Evolutionary conservation across 2,329 filamentous ascomycete genomes (phyloP), one percentile per base, ranked within the genome.

Genomic region (Leptosphaerulina australis): DNA sequence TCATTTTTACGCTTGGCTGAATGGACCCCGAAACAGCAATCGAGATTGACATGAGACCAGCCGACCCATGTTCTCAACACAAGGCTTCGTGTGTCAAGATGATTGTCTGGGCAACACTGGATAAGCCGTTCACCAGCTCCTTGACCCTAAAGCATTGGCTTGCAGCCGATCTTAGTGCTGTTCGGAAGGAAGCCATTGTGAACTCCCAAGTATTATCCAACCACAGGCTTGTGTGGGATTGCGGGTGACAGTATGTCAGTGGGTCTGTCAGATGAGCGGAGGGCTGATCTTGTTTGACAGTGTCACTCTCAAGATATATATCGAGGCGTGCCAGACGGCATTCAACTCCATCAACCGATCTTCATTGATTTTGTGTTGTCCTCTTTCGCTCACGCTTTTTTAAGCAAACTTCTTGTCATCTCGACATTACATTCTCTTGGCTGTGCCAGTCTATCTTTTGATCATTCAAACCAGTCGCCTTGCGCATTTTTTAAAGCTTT

Each of bases 391-490:
- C 18, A 44, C 37, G 44, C 38, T 47, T 47, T n/a, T 53, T 43
- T 33, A 47, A 53, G 49, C 49, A 43, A 34, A n/a, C 22, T 47
- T 39, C 30, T 22, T 50, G 48, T 59, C 46, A 25, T 30, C 31
- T 44, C 50, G 44, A 47, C 50, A 39, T 21, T 56, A 50, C 53
- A 28, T 56, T 56, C 53, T 50, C 45, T 56, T 56, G 53, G 53
- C 53, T 56, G 49, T 48, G 53, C 53, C 53, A 56, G 31, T 51
- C 47, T 33, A 17, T 47, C 44, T 39, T 38, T 50, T 28, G 29
- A 44, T 21, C 29, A 36, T 46, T 26, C 30, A 50, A 14, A 33
- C 38, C 39, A 24, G 10, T 40, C 41, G 34, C 21, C 24, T 40
- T 35, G 40, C 29, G 25, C 31, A 37, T 35, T 14, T 17, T 14